Evolutionary conservation across 768 basidiomycete species (phyloP), one percentile per base, ranked within the genome.

Genomic region (Boletus barrowsii): DNA sequence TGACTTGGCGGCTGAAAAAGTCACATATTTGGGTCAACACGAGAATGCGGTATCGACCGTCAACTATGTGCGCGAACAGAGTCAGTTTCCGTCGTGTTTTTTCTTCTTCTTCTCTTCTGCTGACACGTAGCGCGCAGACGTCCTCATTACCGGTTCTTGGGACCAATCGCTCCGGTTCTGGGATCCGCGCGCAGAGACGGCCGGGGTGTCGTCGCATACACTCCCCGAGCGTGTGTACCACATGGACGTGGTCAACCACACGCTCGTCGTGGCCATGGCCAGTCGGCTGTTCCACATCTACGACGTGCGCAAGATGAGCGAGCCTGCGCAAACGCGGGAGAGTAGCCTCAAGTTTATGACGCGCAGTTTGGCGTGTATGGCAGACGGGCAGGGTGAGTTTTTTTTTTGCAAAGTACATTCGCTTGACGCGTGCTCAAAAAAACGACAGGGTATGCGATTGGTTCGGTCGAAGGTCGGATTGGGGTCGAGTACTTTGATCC

Each of bases 401-500:
- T 11, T 35, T 15, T 5, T 17, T 15, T 2, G 29, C 29, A 9
- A 29, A 29, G 8, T 29, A 8, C 35, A 11, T 36, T 36, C 13
- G 35, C 11, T 13, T 7, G 35, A 36, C 35, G 35, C 35, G 11
- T 29, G 29, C 29, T 29, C 29, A 29, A 9, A 29, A 7, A 29
- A 29, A 29, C 29, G 29, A 36, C 15, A 52, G 94, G 96, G 11
- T 99, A 92, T 70, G 94, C 94, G 11, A 92, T 88, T 0, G 90
- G 88, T 0, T 94, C 92, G 0, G 93, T 95, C 14, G 97, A 99
- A 64, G 97, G 97, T 1, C 82, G 97, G 22, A 97, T 98, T 54
- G 93, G 95, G 0, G 94, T 98, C 30, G 97, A 99, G 70, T 99
- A 96, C 70, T 95, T 97, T 61, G 92, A 98, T 59, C 84, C 90